These are phyloP conservation scores for Ceratobasidium sp. DNA, from an alignment of 1,284 basidiomycete genomes.

Conservation along the genomic window DNA sequence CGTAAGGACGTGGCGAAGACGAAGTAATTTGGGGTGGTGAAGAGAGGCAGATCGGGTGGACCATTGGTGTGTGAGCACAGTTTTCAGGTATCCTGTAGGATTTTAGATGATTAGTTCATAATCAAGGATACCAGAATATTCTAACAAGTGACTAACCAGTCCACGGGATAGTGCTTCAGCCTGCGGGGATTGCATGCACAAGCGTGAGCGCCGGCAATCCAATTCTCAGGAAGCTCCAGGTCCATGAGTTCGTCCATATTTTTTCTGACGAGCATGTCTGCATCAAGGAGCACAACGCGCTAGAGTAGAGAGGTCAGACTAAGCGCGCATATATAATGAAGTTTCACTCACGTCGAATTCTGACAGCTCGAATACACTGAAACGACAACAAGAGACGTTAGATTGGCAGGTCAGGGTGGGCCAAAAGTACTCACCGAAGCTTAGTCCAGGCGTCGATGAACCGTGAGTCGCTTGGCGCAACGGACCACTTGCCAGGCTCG, in stretches of 20 bases:
- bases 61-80: slow-evolving; percentile 80
- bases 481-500: slow-evolving; percentile 59
- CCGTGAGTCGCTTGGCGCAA: slow-evolving; percentile 67
- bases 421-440: slow-evolving; percentile 66
- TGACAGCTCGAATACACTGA: slow-evolving; percentile 76
- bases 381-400: background rate
- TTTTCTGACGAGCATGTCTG: slow-evolving; percentile 87
- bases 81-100: slow-evolving; percentile 82
- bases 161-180: slow-evolving; percentile 83
- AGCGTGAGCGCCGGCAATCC: slow-evolving; percentile 87
- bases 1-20: slow-evolving; percentile 73
- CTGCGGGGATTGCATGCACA: slow-evolving; percentile 94
- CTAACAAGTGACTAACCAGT: slow-evolving; percentile 72
- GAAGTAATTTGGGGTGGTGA: slow-evolving; percentile 61
- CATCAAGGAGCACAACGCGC: slow-evolving; percentile 86
- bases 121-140: slow-evolving; percentile 1
- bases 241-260: slow-evolving; percentile 95
- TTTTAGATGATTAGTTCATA: slow-evolving; percentile 19
- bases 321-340: background rate
- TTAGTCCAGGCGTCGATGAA: slow-evolving; percentile 94
- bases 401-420: no score
- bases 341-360: slow-evolving; percentile 73
- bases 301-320: slow-evolving; percentile 52
- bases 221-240: slow-evolving; percentile 66
- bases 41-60: slow-evolving; percentile 62